Evolutionary conservation across 306 rosid genomes (phyloP), one percentile per base, ranked within the genome.

Genomic region (Erythrophleum fordii): DNA sequence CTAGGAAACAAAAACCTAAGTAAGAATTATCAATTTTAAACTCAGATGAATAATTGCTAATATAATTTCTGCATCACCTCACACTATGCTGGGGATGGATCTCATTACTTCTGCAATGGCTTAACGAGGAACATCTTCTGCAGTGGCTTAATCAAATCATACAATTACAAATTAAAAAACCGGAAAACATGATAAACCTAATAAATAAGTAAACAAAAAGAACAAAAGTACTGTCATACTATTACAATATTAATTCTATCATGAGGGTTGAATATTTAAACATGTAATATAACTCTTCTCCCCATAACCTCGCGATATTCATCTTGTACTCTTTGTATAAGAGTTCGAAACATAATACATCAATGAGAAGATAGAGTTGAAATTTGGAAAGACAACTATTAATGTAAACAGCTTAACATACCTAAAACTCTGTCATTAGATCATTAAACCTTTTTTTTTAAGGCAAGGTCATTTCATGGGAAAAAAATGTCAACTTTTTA

Each of bases 271-370:
- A 80, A 51, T 75, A 48, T 79, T 83, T 88, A 83, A 82, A 95
- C 99, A 97, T 89, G 99, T 95, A 69, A 95, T 87, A n/a, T n/a
- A 78, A 95, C 95, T 87, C 99, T 87, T 89, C 99, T 91, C 89
- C 93, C 99, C 77, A 95, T 98, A 81, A 95, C 99, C 88, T 93
- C 99, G 13, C 99, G 99, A 84, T 95, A 95, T 86, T 95, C 99
- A 82, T 93, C 99, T 82, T 93, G 99, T 76, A 95, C 91, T 87
- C 94, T 91, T 88, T 95, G 96, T 80, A 96, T 87, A 13, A 95
- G 97, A 67, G 93, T 89, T 97, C 93, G 87, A 49, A 74, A 86
- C 68, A 80, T 53, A 73, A 45, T 13, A 64, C 10, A 31, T 45
- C 13, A 23, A 65, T 84, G 72, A 89, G 87, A 79, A 72, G 65